phyloP scores from a whole-genome alignment of 1,139 yeast genomes.

The Kodamaea sp. region DNA sequence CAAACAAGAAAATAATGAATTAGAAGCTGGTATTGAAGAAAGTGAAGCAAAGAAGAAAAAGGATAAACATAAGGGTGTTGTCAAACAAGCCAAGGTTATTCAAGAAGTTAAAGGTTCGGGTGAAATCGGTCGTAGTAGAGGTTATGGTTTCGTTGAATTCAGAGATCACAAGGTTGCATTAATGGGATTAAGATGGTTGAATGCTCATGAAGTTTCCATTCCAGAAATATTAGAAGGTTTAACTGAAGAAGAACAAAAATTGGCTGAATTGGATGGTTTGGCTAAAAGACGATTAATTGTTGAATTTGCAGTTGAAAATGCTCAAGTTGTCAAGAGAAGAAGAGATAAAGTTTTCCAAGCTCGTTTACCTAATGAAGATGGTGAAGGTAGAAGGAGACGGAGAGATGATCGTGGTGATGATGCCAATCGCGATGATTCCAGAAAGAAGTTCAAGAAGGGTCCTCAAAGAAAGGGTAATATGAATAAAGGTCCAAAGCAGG shows the following conservation, averaged over 20 bases:
- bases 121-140: constrained; percentile 86
- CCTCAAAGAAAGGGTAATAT: constrained; percentile 37
- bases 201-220: constrained; percentile 79
- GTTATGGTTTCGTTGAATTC: constrained; percentile 89
- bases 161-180: constrained; percentile 91
- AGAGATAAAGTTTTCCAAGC: constrained; percentile 59
- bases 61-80: constrained; percentile 81
- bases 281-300: constrained; percentile 78
- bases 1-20: constrained; percentile 42
- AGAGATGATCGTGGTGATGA: constrained; percentile 18
- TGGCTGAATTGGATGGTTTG: constrained; percentile 49
- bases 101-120: constrained; percentile 90
- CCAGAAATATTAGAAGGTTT: constrained; percentile 72
- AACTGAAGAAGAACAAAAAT: constrained; percentile 62
- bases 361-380: constrained; percentile 27
- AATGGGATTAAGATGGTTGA: constrained; percentile 96
- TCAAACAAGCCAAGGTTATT: constrained; percentile 87
- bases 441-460: constrained; percentile 24
- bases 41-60: constrained; percentile 47
- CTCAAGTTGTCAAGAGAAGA: constrained; percentile 88
- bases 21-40: constrained; percentile 37
- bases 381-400: constrained; percentile 20
- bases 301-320: constrained; percentile 95
- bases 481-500: constrained; percentile 39
- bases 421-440: constrained; percentile 14